These are phyloP conservation scores for Scheffersomyces parashehatae DNA, from an alignment of 1,139 yeast genomes.

Conservation along the genomic window DNA sequence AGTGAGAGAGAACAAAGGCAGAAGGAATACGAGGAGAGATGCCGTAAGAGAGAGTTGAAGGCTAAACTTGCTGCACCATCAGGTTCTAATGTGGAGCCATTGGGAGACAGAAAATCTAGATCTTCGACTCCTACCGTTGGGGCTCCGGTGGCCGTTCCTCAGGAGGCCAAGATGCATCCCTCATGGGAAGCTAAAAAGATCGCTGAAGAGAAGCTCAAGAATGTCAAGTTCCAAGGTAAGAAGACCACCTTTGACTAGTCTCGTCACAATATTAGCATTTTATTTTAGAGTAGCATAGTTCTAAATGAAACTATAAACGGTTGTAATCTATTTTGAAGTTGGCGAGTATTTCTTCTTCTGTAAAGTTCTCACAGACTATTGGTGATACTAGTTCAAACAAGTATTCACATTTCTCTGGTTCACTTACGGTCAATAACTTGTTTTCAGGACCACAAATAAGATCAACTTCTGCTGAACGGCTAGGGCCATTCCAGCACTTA, in stretches of 20 bases:
- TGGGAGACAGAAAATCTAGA: constrained; percentile 34
- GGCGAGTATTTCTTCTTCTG: constrained; percentile 30
- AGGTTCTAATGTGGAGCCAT: constrained; percentile 31
- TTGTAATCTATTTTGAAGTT: constrained; percentile 31
- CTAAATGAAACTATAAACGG: constrained; percentile 13
- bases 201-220: constrained; percentile 66
- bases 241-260: constrained; percentile 66
- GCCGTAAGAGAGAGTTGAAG: constrained; percentile 60
- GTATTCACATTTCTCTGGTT: constrained; percentile 89
- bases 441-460: constrained; percentile 67
- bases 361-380: constrained; percentile 56
- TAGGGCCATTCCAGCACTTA: constrained; percentile 95
- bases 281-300: background rate
- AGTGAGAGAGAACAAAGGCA: constrained; percentile 62
- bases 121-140: constrained; percentile 5
- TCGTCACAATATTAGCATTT: no score
- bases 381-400: constrained; percentile 65
- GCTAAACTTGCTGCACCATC: constrained; percentile 33
- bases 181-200: constrained; percentile 90
- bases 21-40: constrained; percentile 72
- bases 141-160: constrained; percentile 5
- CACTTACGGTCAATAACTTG: constrained; percentile 65
- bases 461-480: constrained; percentile 65
- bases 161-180: constrained; percentile 63
- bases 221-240: constrained; percentile 77